These are phyloP conservation scores for Trichocladium antarcticum DNA, from an alignment of 495 filamentous ascomycete species.

Conservation along the genomic window DNA sequence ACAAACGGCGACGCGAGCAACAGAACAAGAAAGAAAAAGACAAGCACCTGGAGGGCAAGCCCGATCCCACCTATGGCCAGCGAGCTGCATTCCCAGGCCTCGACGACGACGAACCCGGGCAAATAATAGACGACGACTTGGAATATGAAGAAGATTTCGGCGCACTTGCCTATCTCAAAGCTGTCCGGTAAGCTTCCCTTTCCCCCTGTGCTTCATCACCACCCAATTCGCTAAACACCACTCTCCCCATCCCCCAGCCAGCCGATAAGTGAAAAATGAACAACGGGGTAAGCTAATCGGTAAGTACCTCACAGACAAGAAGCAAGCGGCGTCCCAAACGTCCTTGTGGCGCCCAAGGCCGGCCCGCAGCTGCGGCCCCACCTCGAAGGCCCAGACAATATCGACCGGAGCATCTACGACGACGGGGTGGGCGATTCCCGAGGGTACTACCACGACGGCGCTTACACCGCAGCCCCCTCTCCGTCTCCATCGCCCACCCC, in stretches of 20 bases:
- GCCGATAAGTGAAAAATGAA: constrained; percentile 5
- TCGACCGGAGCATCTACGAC: constrained; percentile 35
- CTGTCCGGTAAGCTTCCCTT: constrained; percentile 58
- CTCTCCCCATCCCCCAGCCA: constrained; percentile 11
- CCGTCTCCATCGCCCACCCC: constrained; percentile 4
- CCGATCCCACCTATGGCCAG: constrained; percentile 63
- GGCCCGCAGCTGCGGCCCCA: constrained; percentile 36
- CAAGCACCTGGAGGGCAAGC: constrained; percentile 22
- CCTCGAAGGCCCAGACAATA: constrained; percentile 12
- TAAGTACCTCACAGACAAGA: constrained; percentile 48
- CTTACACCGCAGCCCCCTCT: constrained; percentile 49
- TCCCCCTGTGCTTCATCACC: constrained; percentile 7
- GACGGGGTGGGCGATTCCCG: constrained; percentile 38
- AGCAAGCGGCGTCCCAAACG: constrained; percentile 56
- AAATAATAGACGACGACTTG: constrained; percentile 36
- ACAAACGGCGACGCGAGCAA: constrained; percentile 22
- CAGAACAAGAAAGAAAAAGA: constrained; percentile 7
- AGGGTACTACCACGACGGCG: constrained; percentile 59
- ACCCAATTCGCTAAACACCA: constrained; percentile 24
- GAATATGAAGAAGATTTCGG: constrained; percentile 48
- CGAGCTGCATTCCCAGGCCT: constrained; percentile 65
- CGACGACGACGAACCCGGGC: constrained; percentile 36
- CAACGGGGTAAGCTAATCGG: constrained; percentile 32
- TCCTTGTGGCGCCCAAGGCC: constrained; percentile 47
- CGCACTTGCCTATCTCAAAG: constrained; percentile 63